Conservation (phyloP, 164 flowering plant genomes). For the Kalanchoe fedtschenkoi region DNA sequence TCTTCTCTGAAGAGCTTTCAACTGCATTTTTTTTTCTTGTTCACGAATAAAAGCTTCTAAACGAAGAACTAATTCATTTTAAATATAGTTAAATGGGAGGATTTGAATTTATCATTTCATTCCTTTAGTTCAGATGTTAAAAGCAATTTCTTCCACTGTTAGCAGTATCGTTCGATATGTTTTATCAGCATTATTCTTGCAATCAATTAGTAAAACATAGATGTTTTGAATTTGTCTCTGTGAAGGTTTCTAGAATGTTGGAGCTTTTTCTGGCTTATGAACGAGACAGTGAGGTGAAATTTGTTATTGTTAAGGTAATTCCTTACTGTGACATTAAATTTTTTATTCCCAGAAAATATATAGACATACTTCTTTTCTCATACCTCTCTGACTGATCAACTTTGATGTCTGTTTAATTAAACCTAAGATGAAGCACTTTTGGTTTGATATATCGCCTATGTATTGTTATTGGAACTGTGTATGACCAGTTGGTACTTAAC, state of each 20-base stretch:
- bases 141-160: too few species aligned
- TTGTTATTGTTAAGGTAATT: constrained; percentile 68
- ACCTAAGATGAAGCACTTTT: too few species aligned
- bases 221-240: not conserved
- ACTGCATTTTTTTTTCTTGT: not conserved
- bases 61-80: too few species aligned
- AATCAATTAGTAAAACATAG: not conserved
- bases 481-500: too few species aligned
- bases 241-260: constrained; percentile 47
- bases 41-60: too few species aligned
- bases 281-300: constrained; percentile 49
- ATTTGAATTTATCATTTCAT: too few species aligned
- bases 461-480: too few species aligned
- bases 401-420: too few species aligned
- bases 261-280: constrained; percentile 57
- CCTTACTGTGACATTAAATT: not conserved
- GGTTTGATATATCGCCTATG: too few species aligned
- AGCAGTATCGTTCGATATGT: not conserved
- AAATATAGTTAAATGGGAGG: too few species aligned
- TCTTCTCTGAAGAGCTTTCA: too few species aligned
- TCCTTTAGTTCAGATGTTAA: too few species aligned
- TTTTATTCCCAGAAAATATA: not conserved
- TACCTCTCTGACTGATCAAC: not conserved
- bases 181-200: not conserved
- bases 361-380: not conserved